Evolutionary conservation across 2,329 filamentous ascomycete genomes (phyloP).

Genomic region (Microdochium trichocladiopsis): DNA sequence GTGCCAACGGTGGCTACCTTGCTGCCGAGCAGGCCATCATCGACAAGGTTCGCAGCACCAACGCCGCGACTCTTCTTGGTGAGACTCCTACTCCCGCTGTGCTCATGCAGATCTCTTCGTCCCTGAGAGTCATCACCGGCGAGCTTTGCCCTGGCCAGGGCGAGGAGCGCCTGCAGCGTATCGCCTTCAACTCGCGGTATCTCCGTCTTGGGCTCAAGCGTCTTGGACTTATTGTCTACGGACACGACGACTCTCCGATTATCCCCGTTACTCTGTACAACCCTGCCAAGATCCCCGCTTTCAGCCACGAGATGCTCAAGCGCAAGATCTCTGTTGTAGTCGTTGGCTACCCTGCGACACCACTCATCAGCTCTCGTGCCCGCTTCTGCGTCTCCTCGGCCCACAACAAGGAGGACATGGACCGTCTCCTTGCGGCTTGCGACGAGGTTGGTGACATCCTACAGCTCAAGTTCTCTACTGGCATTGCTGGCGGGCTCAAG

Average conservation of each 20-base stretch:
- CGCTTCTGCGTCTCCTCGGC: constrained; percentile 94
- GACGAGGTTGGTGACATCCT: constrained; percentile 88
- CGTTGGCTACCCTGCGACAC: constrained; percentile 94
- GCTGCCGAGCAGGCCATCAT: constrained; percentile 85
- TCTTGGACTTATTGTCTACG: constrained; percentile 92
- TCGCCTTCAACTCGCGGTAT: constrained; percentile 97
- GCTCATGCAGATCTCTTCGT: constrained; percentile 81
- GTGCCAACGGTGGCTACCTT: constrained; percentile 94
- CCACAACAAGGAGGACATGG: constrained; percentile 97
- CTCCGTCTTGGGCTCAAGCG: constrained; percentile 96
- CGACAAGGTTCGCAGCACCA: constrained; percentile 80
- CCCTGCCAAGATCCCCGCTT: constrained; percentile 97
- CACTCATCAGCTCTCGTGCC: constrained; percentile 87
- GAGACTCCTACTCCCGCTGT: constrained; percentile 85
- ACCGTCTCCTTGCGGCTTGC: constrained; percentile 80
- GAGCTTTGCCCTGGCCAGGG: constrained; percentile 86
- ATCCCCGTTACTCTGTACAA: constrained; percentile 93
- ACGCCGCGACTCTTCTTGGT: constrained; percentile 79
- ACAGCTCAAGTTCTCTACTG: constrained; percentile 95
- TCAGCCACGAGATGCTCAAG: constrained; percentile 97
- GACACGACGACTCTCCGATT: constrained; percentile 96
- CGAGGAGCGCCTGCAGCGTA: constrained; percentile 87
- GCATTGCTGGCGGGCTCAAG: constrained; percentile 80
- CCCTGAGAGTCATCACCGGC: constrained; percentile 82
- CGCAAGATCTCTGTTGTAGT: constrained; percentile 97